Evolutionary conservation across 768 basidiomycete species (phyloP), one percentile per base, ranked within the genome.

Genomic region (Suillus brevipes): DNA sequence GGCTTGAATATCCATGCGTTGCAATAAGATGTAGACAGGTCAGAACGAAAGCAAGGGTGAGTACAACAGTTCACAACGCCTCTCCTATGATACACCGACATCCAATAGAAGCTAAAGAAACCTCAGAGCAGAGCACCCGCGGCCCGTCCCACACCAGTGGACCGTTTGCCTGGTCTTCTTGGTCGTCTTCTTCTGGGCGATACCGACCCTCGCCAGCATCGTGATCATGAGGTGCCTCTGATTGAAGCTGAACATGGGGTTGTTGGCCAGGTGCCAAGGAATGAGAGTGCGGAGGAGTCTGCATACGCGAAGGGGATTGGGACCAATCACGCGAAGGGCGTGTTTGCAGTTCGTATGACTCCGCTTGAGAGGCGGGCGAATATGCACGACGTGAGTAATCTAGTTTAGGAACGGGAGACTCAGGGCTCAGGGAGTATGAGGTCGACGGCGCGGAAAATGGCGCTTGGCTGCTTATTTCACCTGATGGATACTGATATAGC

Each of bases 401-500:
- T 40, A 49, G 40, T 25, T 57, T 60, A 2, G 66, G 66, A 16
- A 60, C 37, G 0, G 69, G 60, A 10, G 66, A 60, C 13, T 64
- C 59, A 55, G 66, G 34, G 25, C 42, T 45, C 16, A 38, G 34
- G 4, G 64, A 42, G 9, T 43, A 64, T 37, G 59, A 66, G 23
- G 52, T 50, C 31, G 67, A 60, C 8, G 70, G 64, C 8, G 67
- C 1, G 31, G 13, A 34, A 56, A 57, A 61, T 23, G 68, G 66
- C 36, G 16, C 82, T 81, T 40, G 81, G 80, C 36, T 77, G 43
- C 23, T 57, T 80, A 83, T 71, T 65, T 85, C 83, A 7, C 83
- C 85, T 42, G 78, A 70, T 2, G 85, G 68, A 62, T 80, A 80
- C 60, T 74, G 79, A 72, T 84, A 84, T 64, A 80, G 74, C 6